These are phyloP conservation scores for Xerocomus potaroensis DNA, from an alignment of 768 basidiomycete species.

Conservation along the genomic window DNA sequence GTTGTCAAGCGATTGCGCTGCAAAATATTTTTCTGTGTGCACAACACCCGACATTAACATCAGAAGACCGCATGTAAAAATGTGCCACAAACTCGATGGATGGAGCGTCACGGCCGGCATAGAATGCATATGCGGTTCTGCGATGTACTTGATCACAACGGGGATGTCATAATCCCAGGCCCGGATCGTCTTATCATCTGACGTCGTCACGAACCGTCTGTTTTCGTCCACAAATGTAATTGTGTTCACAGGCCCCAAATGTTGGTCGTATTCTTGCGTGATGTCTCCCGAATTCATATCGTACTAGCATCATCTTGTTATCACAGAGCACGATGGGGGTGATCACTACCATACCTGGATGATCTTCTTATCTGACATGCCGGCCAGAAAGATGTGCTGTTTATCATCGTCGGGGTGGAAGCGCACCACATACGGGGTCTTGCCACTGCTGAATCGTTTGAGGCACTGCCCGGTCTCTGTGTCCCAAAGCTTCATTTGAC, in stretches of 20 bases:
- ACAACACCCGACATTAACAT: constrained; percentile 17
- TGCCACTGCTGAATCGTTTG: constrained; percentile 95
- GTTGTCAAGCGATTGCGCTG: constrained; percentile 96
- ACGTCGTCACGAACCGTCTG: constrained; percentile 94
- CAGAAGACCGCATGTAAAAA: neutral
- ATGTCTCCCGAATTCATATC: constrained; percentile 95
- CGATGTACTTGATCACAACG: constrained; percentile 99
- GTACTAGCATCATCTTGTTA: constrained; percentile 50
- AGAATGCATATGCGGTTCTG: constrained; percentile 98
- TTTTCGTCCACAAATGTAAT: constrained; percentile 99
- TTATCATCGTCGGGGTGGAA: constrained; percentile 98
- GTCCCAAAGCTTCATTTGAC: constrained; percentile 99
- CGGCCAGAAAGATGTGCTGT: constrained; percentile 93
- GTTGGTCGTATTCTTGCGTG: constrained; percentile 97
- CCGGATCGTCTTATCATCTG: constrained; percentile 97
- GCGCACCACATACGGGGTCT: constrained; percentile 91
- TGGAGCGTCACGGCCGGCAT: constrained; percentile 98
- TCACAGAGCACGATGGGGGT: neutral
- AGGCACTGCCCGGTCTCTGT: constrained; percentile 98
- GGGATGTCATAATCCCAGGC: constrained; percentile 99
- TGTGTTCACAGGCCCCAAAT: constrained; percentile 96
- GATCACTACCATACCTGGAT: constrained; percentile 65
- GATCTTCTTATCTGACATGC: constrained; percentile 99
- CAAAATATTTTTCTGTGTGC: constrained; percentile 84
- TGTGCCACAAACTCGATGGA: constrained; percentile 73